Evolutionary conservation across 495 filamentous ascomycete genomes (phyloP).

Genomic region (Alectoria sarmentosa): DNA sequence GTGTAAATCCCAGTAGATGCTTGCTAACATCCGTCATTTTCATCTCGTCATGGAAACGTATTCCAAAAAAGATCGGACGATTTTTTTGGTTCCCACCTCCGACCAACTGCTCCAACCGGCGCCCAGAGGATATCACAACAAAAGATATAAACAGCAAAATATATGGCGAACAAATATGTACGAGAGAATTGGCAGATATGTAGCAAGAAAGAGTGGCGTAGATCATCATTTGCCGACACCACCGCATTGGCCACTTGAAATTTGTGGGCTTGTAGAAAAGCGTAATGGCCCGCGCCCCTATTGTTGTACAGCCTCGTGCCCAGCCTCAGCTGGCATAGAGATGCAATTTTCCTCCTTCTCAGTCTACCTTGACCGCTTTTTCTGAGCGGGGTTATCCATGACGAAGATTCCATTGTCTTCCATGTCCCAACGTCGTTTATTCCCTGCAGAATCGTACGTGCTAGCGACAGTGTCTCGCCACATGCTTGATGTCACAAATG

Average conservation of each 20-base stretch:
- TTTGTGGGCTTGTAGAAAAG: not conserved
- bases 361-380: constrained; percentile 23
- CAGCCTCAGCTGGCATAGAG: not conserved
- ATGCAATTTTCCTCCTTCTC: not conserved
- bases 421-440: constrained; percentile 68
- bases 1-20: not conserved
- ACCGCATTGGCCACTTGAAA: not conserved
- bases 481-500: constrained; percentile 85
- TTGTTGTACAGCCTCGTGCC: not conserved
- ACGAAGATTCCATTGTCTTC: constrained; percentile 11
- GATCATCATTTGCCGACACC: not conserved
- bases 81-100: not conserved
- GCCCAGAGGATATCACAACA: constrained; percentile 3
- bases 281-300: not conserved
- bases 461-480: constrained; percentile 95
- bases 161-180: not conserved
- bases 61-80: not conserved
- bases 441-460: constrained; percentile 67
- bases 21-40: not conserved
- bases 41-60: not conserved
- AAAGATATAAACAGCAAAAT: not conserved
- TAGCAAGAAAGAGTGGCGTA: not conserved
- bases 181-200: not conserved
- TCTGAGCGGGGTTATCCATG: constrained; percentile 15
- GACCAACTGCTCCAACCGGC: not conserved